phyloP scores from a whole-genome alignment of 768 basidiomycete genomes.

The Butyriboletus loyo region DNA sequence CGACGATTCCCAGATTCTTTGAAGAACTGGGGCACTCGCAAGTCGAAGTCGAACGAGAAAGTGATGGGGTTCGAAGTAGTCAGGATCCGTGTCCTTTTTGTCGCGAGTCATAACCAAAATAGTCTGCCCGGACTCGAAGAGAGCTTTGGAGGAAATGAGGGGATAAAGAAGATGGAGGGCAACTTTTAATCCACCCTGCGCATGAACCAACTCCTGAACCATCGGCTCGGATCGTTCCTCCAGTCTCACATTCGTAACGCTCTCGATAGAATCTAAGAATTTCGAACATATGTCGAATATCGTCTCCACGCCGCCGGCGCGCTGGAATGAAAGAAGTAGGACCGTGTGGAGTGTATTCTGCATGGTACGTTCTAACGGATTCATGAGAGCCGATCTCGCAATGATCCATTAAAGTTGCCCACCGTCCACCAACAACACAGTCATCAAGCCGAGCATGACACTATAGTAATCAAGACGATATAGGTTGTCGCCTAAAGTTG shows the following conservation, averaged over 20 bases:
- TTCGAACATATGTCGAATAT: slow-evolving; percentile 55
- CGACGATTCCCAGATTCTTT: slow-evolving; percentile 72
- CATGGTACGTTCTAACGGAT: slow-evolving; percentile 63
- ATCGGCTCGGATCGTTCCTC: slow-evolving; percentile 57
- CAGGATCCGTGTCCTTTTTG: slow-evolving; percentile 71
- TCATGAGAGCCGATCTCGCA: not conserved
- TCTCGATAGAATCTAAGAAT: slow-evolving; percentile 58
- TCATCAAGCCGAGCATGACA: slow-evolving; percentile 50
- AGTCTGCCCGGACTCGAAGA: slow-evolving; percentile 87
- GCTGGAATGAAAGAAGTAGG: slow-evolving; percentile 71
- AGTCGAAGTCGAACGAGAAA: slow-evolving; percentile 82
- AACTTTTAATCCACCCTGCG: slow-evolving; percentile 79
- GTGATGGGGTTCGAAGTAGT: slow-evolving; percentile 82
- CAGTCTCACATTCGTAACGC: slow-evolving; percentile 43
- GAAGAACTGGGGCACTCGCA: slow-evolving; percentile 62
- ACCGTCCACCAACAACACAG: slow-evolving; percentile 60
- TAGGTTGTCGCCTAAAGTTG: slow-evolving; percentile 37
- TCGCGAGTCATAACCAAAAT: slow-evolving; percentile 66
- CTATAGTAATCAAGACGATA: slow-evolving; percentile 50
- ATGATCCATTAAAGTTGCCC: not conserved
- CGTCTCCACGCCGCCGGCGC: slow-evolving; percentile 65
- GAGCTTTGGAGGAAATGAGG: slow-evolving; percentile 72
- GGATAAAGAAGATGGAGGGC: slow-evolving; percentile 73
- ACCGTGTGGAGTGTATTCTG: slow-evolving; percentile 79
- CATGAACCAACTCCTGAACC: slow-evolving; percentile 68